Percentiles rank a stretch among this genome's conserved stretches.
Conservation (phyloP, 2,329 filamentous ascomycete species). For the Fusarium abutilonis region DNA sequence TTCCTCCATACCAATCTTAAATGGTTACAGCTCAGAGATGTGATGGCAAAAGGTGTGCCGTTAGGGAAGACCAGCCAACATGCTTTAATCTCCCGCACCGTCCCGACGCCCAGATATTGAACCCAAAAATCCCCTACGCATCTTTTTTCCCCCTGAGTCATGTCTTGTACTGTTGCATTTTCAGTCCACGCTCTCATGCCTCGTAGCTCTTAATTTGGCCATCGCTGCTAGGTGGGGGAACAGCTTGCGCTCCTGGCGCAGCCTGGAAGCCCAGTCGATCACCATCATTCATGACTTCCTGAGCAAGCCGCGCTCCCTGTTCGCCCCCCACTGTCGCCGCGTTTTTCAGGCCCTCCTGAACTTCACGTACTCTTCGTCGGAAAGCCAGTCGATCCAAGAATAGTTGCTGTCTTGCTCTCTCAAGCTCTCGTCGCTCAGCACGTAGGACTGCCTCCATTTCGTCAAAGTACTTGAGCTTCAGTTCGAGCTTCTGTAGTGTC, state of each 20-base stretch:
- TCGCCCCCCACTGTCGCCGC: slow-evolving; percentile 61
- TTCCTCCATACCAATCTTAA: background rate
- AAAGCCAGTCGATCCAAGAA: slow-evolving; percentile 93
- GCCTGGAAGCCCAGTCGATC: slow-evolving; percentile 65
- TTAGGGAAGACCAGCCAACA: slow-evolving; percentile 17
- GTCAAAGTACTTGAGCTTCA: slow-evolving; percentile 95
- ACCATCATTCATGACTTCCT: slow-evolving; percentile 59
- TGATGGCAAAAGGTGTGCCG: background rate
- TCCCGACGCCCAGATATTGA: slow-evolving; percentile 38
- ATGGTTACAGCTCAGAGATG: slow-evolving; percentile 2
- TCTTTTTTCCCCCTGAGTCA: slow-evolving; percentile 18
- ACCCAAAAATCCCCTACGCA: slow-evolving; percentile 26
- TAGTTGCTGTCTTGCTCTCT: slow-evolving; percentile 89
- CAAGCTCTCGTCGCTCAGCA: slow-evolving; percentile 90
- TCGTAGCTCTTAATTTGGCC: slow-evolving; percentile 68
- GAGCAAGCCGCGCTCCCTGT: slow-evolving; percentile 59
- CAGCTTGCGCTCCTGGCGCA: slow-evolving; percentile 53
- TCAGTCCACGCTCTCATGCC: slow-evolving; percentile 50
- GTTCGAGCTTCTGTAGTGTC: slow-evolving; percentile 92
- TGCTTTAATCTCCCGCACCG: slow-evolving; percentile 22
- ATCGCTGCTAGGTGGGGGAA: slow-evolving; percentile 65
- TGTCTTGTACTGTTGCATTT: slow-evolving; percentile 1
- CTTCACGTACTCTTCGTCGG: slow-evolving; percentile 84
- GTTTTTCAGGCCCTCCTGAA: slow-evolving; percentile 78
- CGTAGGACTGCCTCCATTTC: slow-evolving; percentile 94